Evolutionary conservation across 306 rosid genomes (phyloP), one percentile per base, ranked within the genome.

Genomic region (Trifolium pratense): DNA sequence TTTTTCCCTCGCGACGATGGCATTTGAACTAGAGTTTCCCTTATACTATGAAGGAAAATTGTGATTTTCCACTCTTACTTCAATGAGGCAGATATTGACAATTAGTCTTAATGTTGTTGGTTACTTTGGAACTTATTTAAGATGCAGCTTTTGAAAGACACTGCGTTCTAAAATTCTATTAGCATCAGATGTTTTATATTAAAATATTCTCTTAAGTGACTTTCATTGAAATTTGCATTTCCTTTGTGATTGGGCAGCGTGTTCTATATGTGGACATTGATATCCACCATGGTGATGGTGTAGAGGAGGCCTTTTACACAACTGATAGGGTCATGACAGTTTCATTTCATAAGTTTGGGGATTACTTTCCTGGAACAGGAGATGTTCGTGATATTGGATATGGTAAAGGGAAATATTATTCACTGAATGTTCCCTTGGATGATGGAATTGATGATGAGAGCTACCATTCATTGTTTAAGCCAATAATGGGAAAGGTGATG

Each of bases 251-350:
- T 76, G 37, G 65, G 78, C 87, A 84, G 84, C 87, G 87, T 73
- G 87, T 84, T 73, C 76, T 84, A 39, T 63, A 63, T 6, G 69
- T 63, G 16, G 69, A 63, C 49, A 63, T 63, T 1, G 69, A 63
- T 63, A 39, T 63, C 49, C 69, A 63, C 51, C 69, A 63, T 18
- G 69, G 69, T 5, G 69, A 63, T 11, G 69, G 69, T 17, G 69
- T 63, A 5, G 69, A 63, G 49, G 69, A 63, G 49, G 69, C 69
- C 29, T 63, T 63, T 63, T 84, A 84, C 62, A 53, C 87, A 20
- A 84, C 87, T 9, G 87, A 84, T 42, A 84, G 84, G 78, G 87
- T 84, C 66, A 84, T 84, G 87, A 84, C 87, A 56, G 84, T 80
- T 70, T 84, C 87, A 13, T 84, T 84, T 70, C 87, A 84, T 58